Evolutionary conservation across 148 eudicot species (phyloP).

Genomic region (Nepenthes mirabilis): DNA sequence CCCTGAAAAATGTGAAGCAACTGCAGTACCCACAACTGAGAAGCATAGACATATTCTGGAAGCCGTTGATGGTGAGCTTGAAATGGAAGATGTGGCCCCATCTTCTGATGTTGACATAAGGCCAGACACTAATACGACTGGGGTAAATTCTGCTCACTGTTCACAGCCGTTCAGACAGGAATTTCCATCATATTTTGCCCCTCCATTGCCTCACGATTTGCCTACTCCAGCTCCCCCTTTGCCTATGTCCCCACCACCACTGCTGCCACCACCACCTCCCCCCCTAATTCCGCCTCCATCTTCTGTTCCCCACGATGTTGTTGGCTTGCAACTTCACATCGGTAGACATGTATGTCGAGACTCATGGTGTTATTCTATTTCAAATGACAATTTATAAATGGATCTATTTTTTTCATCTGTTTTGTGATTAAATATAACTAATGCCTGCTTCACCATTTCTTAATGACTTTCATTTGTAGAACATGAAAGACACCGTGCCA

Average conservation of each 20-base stretch:
- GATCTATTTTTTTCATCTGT: constrained; percentile 1
- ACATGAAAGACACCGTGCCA: constrained; percentile 29
- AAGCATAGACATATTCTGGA: constrained; percentile 85
- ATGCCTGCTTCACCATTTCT: too few species aligned
- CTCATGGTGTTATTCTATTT: background rate
- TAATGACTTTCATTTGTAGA: constrained; percentile 25
- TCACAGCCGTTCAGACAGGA: constrained; percentile 24
- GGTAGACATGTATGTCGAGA: constrained; percentile 29
- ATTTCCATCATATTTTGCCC: constrained; percentile 22
- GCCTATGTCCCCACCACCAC: constrained; percentile 38
- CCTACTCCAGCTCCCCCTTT: constrained; percentile 48
- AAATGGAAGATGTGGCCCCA: constrained; percentile 98
- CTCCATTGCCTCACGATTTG: constrained; percentile 43
- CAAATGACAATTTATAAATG: too few species aligned
- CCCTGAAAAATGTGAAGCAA: constrained; percentile 26
- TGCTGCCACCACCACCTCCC: constrained; percentile 18
- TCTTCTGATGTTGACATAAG: constrained; percentile 32
- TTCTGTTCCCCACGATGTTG: constrained; percentile 21
- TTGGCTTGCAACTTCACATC: constrained; percentile 35
- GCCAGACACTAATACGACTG: constrained; percentile 15
- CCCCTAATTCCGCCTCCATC: constrained; percentile 8
- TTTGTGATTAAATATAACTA: background rate
- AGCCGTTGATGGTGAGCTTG: constrained; percentile 99
- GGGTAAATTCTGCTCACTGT: constrained; percentile 12
- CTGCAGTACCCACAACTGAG: constrained; percentile 17